A percentile compares a stretch with the other conserved stretches of the same genome.
Evolutionary conservation across 2,329 filamentous ascomycete genomes (phyloP).

Genomic region (Ascochyta lentis): DNA sequence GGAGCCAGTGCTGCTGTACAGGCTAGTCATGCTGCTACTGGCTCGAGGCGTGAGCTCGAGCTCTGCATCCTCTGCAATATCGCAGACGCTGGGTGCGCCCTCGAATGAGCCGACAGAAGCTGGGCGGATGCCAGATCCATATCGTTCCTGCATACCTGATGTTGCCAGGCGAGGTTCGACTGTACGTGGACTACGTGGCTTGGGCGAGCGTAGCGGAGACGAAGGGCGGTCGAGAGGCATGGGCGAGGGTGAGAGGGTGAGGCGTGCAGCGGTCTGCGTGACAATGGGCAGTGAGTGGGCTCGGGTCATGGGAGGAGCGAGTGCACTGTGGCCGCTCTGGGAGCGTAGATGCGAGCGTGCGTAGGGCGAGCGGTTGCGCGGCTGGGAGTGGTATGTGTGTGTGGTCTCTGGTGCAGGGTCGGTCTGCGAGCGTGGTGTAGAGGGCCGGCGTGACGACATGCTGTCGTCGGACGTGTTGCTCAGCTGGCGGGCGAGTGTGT

Average conservation of each 20-base stretch:
- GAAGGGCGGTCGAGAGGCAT: slow-evolving; percentile 42
- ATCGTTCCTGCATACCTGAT: slow-evolving; percentile 25
- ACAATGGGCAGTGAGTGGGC: slow-evolving; percentile 57
- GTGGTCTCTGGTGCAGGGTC: slow-evolving; percentile 42
- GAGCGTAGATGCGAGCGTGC: slow-evolving; percentile 55
- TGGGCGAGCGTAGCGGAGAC: slow-evolving; percentile 53
- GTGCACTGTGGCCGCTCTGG: slow-evolving; percentile 50
- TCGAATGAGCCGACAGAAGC: slow-evolving; percentile 35
- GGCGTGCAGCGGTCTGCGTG: slow-evolving; percentile 42
- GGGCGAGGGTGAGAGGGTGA: slow-evolving; percentile 45
- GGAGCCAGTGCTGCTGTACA: slow-evolving; percentile 42
- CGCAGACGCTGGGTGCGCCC: slow-evolving; percentile 47
- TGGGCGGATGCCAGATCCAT: slow-evolving; percentile 36
- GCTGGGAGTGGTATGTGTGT: slow-evolving; percentile 40
- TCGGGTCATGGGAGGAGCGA: slow-evolving; percentile 56
- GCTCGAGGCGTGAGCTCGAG: slow-evolving; percentile 53
- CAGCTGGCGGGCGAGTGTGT: slow-evolving; percentile 31
- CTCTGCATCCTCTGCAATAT: slow-evolving; percentile 59
- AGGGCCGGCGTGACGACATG: slow-evolving; percentile 34
- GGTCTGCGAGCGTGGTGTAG: slow-evolving; percentile 48
- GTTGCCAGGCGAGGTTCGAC: slow-evolving; percentile 26
- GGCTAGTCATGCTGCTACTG: slow-evolving; percentile 29
- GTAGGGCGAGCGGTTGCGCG: slow-evolving; percentile 57
- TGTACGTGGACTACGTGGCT: slow-evolving; percentile 48
- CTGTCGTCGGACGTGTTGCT: slow-evolving; percentile 35